Conservation (phyloP, 2,329 filamentous ascomycete species). For the Onygenales sp. region DNA sequence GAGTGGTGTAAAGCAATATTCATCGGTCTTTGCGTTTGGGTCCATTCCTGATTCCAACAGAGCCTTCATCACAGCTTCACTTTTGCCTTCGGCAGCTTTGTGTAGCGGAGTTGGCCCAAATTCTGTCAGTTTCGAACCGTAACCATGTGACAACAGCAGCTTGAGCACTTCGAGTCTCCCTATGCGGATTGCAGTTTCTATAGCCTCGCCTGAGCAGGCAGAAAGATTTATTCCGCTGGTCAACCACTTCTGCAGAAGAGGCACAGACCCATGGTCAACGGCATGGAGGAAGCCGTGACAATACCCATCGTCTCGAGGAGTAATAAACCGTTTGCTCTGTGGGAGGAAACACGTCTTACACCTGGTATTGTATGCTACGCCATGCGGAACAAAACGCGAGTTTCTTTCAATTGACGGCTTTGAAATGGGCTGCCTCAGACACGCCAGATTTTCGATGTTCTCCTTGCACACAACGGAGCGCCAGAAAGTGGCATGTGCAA, state of each 20-base stretch:
- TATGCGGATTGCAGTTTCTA: neutral
- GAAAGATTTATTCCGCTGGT: neutral
- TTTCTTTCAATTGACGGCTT: neutral
- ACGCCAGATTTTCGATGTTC: neutral
- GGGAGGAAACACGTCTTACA: neutral
- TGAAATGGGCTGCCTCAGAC: neutral
- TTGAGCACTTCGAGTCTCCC: neutral
- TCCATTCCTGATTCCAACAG: neutral
- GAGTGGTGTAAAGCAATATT: neutral
- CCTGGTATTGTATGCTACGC: neutral
- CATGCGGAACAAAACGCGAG: neutral
- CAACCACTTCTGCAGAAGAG: neutral
- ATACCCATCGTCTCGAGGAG: neutral
- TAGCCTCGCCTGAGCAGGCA: neutral
- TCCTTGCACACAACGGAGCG: neutral
- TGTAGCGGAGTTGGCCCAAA: neutral
- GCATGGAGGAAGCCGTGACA: neutral
- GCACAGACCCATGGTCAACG: neutral
- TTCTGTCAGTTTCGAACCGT: neutral
- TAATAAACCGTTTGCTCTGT: neutral
- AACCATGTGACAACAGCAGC: neutral
- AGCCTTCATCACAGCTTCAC: neutral
- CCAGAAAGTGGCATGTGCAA: neutral
- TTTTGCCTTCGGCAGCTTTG: neutral
- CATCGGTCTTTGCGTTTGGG: neutral